These are phyloP conservation scores for Alternaria atra DNA, from an alignment of 2,329 filamentous ascomycete genomes.

Conservation along the genomic window DNA sequence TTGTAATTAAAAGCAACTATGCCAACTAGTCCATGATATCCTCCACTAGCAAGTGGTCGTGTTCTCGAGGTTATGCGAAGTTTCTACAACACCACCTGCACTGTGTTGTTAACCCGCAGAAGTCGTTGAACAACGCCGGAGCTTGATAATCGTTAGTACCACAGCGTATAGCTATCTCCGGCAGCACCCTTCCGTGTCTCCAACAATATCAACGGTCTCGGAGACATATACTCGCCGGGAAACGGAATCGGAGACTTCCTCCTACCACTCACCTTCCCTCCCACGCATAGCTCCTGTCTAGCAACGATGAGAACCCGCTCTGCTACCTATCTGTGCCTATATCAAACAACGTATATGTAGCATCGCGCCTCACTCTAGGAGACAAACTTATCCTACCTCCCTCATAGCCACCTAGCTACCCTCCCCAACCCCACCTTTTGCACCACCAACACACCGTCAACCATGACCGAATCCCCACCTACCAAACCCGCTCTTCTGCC, in stretches of 20 bases:
- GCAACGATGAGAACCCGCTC: neutral
- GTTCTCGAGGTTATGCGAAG: no score
- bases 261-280: neutral
- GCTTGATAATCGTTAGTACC: neutral
- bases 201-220: neutral
- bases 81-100: no score
- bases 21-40: no score
- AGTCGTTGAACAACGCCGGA: neutral
- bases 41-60: no score
- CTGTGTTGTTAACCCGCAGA: neutral
- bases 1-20: neutral
- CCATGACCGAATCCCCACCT: neutral
- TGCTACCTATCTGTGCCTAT: conserved; percentile 9
- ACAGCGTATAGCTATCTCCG: conserved; percentile 19
- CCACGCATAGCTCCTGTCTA: neutral
- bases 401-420: neutral
- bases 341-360: conserved; percentile 17
- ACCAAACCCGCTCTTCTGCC: neutral
- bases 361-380: conserved; percentile 4
- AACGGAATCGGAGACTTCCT: conserved; percentile 12
- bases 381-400: neutral
- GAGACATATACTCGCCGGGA: conserved; percentile 5
- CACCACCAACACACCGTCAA: conserved; percentile 3
- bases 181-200: neutral
- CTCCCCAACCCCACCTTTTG: conserved; percentile 10